Evolutionary conservation across 805 yeast species (phyloP).

Genomic region (Lipomyces orientalis): DNA sequence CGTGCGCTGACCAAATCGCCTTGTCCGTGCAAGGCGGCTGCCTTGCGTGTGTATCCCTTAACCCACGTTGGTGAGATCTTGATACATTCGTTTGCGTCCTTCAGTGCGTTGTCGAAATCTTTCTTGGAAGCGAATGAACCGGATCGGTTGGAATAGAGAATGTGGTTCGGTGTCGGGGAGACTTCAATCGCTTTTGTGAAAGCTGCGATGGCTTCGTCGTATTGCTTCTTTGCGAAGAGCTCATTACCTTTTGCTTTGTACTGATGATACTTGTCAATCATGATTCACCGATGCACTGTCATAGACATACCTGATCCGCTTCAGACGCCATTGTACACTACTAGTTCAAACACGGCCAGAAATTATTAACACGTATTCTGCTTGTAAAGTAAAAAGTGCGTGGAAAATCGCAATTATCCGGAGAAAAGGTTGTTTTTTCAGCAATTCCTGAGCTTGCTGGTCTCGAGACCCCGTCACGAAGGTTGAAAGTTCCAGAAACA

Average conservation of each 20-base stretch:
- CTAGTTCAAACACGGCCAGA: neutral
- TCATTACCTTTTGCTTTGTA: conserved; percentile 92
- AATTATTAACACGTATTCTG: neutral
- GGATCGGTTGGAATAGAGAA: conserved; percentile 90
- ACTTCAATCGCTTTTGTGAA: conserved; percentile 89
- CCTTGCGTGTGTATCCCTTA: conserved; percentile 92
- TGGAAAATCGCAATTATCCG: neutral
- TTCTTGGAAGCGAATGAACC: conserved; percentile 85
- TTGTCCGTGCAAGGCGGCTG: conserved; percentile 89
- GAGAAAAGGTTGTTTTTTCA: no score
- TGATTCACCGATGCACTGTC: neutral
- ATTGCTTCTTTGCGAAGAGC: conserved; percentile 88
- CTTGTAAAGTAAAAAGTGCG: neutral
- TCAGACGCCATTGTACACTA: conserved; percentile 13
- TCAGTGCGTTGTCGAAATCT: conserved; percentile 73
- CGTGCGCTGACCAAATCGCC: conserved; percentile 79
- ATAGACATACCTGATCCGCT: conserved; percentile 31
- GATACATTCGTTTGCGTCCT: conserved; percentile 85
- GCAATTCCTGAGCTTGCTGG: no score
- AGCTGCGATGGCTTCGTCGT: conserved; percentile 72
- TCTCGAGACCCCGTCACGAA: neutral
- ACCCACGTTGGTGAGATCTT: conserved; percentile 88
- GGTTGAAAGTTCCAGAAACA: conserved; percentile 19
- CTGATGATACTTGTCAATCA: conserved; percentile 21
- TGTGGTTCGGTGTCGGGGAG: conserved; percentile 85